Base-by-base conservation (phyloP, 352 stramenopile species). In the Globisporangium rhizosaccharum region DNA sequence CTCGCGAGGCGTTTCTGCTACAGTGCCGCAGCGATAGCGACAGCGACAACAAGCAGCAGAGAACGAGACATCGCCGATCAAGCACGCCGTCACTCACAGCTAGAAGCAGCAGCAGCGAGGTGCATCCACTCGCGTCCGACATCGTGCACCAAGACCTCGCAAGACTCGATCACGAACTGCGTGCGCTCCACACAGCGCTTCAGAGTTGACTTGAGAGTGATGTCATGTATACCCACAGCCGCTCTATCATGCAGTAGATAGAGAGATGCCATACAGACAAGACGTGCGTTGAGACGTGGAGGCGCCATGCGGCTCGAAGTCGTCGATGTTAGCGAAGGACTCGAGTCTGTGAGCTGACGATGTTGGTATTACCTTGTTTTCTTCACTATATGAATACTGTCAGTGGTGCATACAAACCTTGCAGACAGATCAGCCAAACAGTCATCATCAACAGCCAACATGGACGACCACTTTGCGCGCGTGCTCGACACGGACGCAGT, bases 111-210 rank as follows among this genome's bases (percentile, higher is more conserved):
- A 45, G 47, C 47, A 52, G 47, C 1, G 7, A 50, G 20, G 18
- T 18, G 52, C 20, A 48, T 9, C 37, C 17, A 20, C 39, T 28
- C 20, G 25, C 36, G 3, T 50, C 3, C 28, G 28, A 25, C 1
- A 49, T n/a, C 47, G 47, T 61, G 14, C 47, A 41, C 28, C 67
- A 72, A 28, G 68, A 82, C 26, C 79, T 84, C 48, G 80, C 82
- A 30, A 65, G 75, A 25, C 53, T 87, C 8, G 68, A 87, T 49
- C 17, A 47, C 10, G 57, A 63, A 25, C 39, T 63, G 8, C 49
- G 52, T 10, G 39, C 25, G 25, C 28, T 63, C 36, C 23, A 63
- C 26, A 18, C 46, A 37, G 37, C 50, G 9, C 57, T 63, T 36
- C 49, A 25, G 33, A 10, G 6, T 14, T 39, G 33, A 39, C 8